Evolutionary conservation across 2,329 filamentous ascomycete genomes (phyloP), one percentile per base, ranked within the genome.

Genomic region (Calcarisporium arbuscula): DNA sequence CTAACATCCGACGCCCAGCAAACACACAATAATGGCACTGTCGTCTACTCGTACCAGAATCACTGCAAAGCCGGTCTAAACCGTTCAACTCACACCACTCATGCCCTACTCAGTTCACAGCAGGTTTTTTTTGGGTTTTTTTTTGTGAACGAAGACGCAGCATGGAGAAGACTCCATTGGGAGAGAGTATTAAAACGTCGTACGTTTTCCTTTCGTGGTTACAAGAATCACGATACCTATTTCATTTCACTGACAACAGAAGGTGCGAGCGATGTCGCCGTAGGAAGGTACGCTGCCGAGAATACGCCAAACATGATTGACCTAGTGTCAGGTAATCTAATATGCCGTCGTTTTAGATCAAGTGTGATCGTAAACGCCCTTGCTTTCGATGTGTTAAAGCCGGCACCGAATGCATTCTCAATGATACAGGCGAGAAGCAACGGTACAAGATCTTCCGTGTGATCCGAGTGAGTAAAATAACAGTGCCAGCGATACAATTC

Each of bases 281-380:
- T 22, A 56, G 63, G 36, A 67, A 66, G 56, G 64, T 66, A 29
- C 30, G 47, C 9, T 12, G 5, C 22, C 15, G 19, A 19, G 4
- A n/a, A n/a, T 22, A 21, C 9, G n/a, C n/a, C 14, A 9, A 14
- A 9, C 22, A 18, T 23, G 14, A 14, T 31, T 9, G 20, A 15
- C 14, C n/a, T 23, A 15, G 17, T 26, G 16, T 10, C 8, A 15
- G n/a, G 8, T 33, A 30, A 9, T 14, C 48, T 41, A 58, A 59
- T 43, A 61, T 21, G 18, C 17, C 12, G 16, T 19, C 14, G 3
- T 8, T 31, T 7, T 30, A 73, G 60, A 65, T 74, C 23, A 74
- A 71, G 56, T 75, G 71, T 48, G 65, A 73, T 46, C 64, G 70
- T 4, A 61, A 61, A 29, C 52, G 61, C 11, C 71, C 71, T 10